Percentiles rank a stretch among this genome's conserved stretches.
Evolutionary conservation across 2,329 filamentous ascomycete species (phyloP).

Genomic region (Talaromyces islandicus): DNA sequence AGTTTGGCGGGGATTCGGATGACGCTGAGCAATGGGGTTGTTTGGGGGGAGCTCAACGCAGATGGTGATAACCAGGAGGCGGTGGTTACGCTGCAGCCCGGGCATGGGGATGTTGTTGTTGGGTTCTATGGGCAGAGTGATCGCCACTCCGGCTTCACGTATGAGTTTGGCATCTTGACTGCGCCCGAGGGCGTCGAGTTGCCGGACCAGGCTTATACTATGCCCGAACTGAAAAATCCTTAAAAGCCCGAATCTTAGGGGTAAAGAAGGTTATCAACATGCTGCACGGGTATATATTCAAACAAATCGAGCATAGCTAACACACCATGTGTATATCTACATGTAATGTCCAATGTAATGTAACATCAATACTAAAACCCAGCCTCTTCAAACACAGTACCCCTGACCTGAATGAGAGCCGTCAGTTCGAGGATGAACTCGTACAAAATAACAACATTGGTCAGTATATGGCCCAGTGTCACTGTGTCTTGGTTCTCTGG

Average conservation of each 20-base stretch:
- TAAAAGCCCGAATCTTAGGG: too few relatives aligned
- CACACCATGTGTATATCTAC: background rate
- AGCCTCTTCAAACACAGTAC: conserved; percentile 70
- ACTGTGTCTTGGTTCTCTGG: conserved; percentile 31
- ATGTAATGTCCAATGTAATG: background rate
- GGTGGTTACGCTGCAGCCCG: conserved; percentile 22
- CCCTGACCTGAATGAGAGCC: conserved; percentile 67
- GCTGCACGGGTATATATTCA: background rate
- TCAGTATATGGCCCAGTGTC: conserved; percentile 71
- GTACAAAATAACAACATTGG: conserved; percentile 72
- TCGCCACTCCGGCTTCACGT: conserved; percentile 17
- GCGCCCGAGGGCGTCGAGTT: conserved; percentile 35
- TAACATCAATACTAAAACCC: conserved; percentile 42
- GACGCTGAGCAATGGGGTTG: conserved; percentile 19
- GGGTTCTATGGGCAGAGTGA: conserved; percentile 42
- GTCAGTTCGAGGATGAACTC: conserved; percentile 74
- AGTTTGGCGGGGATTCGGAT: conserved; percentile 13
- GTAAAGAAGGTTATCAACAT: background rate
- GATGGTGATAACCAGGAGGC: background rate
- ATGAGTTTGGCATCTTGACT: conserved; percentile 46
- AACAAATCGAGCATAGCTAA: background rate
- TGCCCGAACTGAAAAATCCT: conserved; percentile 31
- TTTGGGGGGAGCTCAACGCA: conserved; percentile 24
- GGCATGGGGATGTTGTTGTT: conserved; percentile 35
- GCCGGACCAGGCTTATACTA: conserved; percentile 36